Evolutionary conservation across 2,329 filamentous ascomycete genomes (phyloP).

Genomic region (Cercospora berteroae): DNA sequence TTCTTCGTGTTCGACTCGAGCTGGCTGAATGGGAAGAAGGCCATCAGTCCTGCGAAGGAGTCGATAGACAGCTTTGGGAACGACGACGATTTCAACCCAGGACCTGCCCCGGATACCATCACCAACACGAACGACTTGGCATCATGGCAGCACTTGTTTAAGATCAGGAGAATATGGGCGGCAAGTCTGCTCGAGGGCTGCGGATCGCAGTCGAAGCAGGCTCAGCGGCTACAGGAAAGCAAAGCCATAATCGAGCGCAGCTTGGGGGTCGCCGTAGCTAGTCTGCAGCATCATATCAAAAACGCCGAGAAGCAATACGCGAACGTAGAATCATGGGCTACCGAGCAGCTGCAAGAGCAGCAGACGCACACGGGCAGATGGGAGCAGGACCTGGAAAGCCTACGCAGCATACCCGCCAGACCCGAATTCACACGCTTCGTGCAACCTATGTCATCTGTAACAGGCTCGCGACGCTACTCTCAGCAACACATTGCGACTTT

Average conservation of each 20-base stretch:
- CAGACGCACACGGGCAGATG: conserved; percentile 62
- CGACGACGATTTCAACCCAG: conserved; percentile 58
- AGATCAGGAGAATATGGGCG: conserved; percentile 77
- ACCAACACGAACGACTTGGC: conserved; percentile 74
- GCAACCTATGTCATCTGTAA: conserved; percentile 24
- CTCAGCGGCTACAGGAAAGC: conserved; percentile 67
- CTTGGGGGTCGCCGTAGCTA: conserved; percentile 80
- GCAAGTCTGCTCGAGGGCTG: conserved; percentile 68
- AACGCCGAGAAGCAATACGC: conserved; percentile 68
- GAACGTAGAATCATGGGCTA: conserved; percentile 69
- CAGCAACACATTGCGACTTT: conserved; percentile 57
- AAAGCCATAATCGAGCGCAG: conserved; percentile 75
- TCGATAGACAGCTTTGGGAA: conserved; percentile 34
- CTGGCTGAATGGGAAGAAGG: conserved; percentile 37
- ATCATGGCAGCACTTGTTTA: conserved; percentile 87
- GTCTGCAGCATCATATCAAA: conserved; percentile 73
- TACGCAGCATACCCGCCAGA: conserved; percentile 64
- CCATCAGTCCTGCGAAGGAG: conserved; percentile 42
- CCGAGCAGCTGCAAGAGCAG: conserved; percentile 66
- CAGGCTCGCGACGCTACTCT: conserved; percentile 31
- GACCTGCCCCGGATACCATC: conserved; percentile 72
- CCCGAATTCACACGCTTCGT: conserved; percentile 59
- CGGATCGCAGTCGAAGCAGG: conserved; percentile 59
- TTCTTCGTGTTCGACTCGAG: conserved; percentile 88
- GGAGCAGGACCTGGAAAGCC: conserved; percentile 66